phyloP scores from a whole-genome alignment of 345 rosid genomes.

The Dipteronia sinensis region DNA sequence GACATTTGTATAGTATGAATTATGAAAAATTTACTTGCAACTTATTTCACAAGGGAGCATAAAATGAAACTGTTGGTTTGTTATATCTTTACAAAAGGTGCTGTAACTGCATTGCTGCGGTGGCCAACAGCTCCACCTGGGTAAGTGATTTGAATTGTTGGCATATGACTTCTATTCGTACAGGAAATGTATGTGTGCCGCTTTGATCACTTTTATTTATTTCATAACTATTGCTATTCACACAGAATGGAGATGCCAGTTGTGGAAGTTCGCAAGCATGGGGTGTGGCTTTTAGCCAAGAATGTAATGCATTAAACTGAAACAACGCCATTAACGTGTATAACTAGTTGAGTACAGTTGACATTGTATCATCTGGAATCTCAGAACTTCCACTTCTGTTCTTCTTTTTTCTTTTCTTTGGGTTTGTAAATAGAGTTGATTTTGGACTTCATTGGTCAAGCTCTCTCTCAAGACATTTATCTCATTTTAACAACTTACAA shows the following conservation, averaged over 20 bases:
- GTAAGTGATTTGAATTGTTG: constrained; percentile 38
- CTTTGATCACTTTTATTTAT: constrained; percentile 14
- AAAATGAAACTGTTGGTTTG: constrained; percentile 16
- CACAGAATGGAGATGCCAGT: constrained; percentile 90
- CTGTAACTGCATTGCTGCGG: constrained; percentile 73
- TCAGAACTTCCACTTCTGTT: constrained; percentile 15
- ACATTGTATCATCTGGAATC: constrained; percentile 10
- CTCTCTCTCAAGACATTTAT: constrained; percentile 2
- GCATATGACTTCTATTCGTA: background rate
- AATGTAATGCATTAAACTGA: constrained; percentile 58
- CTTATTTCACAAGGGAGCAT: background rate
- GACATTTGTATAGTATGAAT: constrained; percentile 11
- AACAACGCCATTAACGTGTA: constrained; percentile 25
- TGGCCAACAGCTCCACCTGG: constrained; percentile 96
- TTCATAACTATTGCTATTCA: constrained; percentile 34
- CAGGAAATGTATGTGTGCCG: background rate
- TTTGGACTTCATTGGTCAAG: background rate
- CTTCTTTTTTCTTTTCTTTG: background rate
- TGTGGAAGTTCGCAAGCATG: constrained; percentile 83
- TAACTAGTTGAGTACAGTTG: constrained; percentile 21
- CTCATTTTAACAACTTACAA: constrained; percentile 8
- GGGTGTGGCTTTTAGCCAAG: constrained; percentile 85
- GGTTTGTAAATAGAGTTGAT: constrained; percentile 11
- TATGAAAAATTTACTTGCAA: background rate
- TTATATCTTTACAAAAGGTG: constrained; percentile 44